A percentile compares a stretch with the other conserved stretches of the same genome.
Evolutionary conservation across 83 land plant species (phyloP).

Genomic region (Picea abies): DNA sequence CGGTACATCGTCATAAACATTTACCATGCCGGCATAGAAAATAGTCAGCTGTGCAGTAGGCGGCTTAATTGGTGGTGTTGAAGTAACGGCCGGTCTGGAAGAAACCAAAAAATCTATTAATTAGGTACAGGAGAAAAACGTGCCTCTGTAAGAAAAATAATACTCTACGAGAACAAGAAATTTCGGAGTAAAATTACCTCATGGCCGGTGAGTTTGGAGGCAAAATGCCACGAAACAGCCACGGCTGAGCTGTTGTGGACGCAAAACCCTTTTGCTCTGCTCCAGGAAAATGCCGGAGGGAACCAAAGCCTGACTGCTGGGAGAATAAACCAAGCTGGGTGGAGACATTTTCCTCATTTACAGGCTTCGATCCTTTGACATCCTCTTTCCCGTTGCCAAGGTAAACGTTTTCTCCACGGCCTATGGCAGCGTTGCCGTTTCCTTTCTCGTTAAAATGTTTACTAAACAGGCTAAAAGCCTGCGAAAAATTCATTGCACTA

Average conservation of each 20-base stretch:
- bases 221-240: not conserved
- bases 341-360: not conserved
- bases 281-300: not conserved
- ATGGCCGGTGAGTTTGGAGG: slow-evolving; percentile 2
- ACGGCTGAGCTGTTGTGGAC: not conserved
- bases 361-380: not conserved
- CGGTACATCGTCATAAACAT: slow-evolving; percentile 33
- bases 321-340: not conserved
- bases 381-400: not conserved
- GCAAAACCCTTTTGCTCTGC: not conserved
- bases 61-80: not conserved
- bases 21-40: slow-evolving; percentile 35
- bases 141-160: not conserved
- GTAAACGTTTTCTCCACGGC: not conserved
- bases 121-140: not conserved
- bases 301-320: not conserved
- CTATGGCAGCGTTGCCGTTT: not conserved
- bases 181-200: not conserved
- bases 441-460: slow-evolving; percentile 1
- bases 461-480: not conserved
- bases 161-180: not conserved
- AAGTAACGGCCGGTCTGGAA: not conserved
- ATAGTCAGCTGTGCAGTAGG: slow-evolving; percentile 33
- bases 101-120: not conserved
- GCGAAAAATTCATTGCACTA: not conserved